phyloP scores from a whole-genome alignment of 495 filamentous ascomycete species.

The Paragyromitra xinjiangensis region DNA sequence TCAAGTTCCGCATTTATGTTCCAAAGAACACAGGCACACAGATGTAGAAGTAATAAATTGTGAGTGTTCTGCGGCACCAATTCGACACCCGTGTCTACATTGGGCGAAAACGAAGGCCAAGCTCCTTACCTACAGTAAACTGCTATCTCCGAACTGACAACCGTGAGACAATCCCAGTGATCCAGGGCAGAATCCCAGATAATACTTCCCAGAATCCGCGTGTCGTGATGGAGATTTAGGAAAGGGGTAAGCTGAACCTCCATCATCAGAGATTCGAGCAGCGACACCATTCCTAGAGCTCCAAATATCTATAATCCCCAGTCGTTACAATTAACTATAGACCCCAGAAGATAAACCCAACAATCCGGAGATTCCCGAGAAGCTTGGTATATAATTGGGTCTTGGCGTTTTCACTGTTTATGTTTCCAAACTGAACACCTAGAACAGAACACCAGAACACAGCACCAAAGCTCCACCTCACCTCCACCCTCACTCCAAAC shows the following conservation, averaged over 20 bases:
- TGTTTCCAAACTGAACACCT: background rate
- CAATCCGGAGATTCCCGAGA: background rate
- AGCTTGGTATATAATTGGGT: background rate
- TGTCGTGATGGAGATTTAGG: background rate
- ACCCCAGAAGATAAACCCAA: background rate
- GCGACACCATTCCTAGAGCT: background rate
- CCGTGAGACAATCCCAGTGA: no score
- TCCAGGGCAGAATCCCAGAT: background rate
- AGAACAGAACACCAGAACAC: background rate
- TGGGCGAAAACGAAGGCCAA: no score
- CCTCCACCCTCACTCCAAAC: background rate
- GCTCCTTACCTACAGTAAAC: no score
- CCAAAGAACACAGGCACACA: no score
- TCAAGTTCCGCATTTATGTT: background rate
- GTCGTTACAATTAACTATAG: background rate
- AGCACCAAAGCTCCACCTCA: constrained; percentile 2
- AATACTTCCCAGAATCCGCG: background rate
- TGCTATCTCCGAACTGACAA: no score
- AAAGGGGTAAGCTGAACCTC: background rate
- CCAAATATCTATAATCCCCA: background rate
- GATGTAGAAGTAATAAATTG: no score
- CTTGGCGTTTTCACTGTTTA: constrained; percentile 1
- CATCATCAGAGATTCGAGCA: background rate
- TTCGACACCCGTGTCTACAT: no score
- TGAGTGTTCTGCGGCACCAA: no score